Evolutionary conservation across 2,329 filamentous ascomycete genomes (phyloP).

Genomic region (Aspergillus glaucus): DNA sequence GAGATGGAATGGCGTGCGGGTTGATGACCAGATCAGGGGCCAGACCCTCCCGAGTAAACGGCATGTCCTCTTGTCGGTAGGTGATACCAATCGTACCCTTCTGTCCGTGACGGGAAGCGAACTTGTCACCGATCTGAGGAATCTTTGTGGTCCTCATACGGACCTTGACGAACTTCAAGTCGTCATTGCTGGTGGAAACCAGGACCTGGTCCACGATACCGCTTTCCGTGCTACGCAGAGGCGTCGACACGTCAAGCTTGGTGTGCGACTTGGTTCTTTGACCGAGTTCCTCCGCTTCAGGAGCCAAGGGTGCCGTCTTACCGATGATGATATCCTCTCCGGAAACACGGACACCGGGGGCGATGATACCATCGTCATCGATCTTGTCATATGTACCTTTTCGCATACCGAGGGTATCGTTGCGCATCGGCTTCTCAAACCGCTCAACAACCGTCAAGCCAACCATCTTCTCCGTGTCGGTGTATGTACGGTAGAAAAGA

Average conservation of each 20-base stretch:
- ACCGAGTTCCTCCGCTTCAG: constrained; percentile 87
- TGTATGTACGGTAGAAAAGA: constrained; percentile 96
- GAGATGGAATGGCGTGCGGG: constrained; percentile 96
- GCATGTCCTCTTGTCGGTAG: constrained; percentile 97
- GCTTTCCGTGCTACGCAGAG: constrained; percentile 88
- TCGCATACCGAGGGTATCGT: constrained; percentile 85
- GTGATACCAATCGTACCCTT: constrained; percentile 99
- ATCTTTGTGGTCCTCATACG: constrained; percentile 96
- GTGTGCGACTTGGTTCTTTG: constrained; percentile 84
- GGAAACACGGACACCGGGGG: constrained; percentile 87
- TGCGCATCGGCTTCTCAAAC: constrained; percentile 90
- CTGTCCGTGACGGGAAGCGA: constrained; percentile 96
- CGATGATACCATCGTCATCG: constrained; percentile 91
- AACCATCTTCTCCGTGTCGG: constrained; percentile 92
- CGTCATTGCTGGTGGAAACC: constrained; percentile 89
- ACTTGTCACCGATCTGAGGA: constrained; percentile 98
- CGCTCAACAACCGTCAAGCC: constrained; percentile 87
- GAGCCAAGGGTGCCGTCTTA: constrained; percentile 91
- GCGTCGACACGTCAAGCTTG: constrained; percentile 93
- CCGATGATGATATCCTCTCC: constrained; percentile 99
- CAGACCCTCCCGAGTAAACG: constrained; percentile 86
- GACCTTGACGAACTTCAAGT: constrained; percentile 93
- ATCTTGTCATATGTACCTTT: constrained; percentile 96
- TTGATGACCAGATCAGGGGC: constrained; percentile 97
- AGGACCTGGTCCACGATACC: constrained; percentile 94